Evolutionary conservation across 2,329 filamentous ascomycete species (phyloP), one percentile per base, ranked within the genome.

Genomic region (Cryphonectria naterciae): DNA sequence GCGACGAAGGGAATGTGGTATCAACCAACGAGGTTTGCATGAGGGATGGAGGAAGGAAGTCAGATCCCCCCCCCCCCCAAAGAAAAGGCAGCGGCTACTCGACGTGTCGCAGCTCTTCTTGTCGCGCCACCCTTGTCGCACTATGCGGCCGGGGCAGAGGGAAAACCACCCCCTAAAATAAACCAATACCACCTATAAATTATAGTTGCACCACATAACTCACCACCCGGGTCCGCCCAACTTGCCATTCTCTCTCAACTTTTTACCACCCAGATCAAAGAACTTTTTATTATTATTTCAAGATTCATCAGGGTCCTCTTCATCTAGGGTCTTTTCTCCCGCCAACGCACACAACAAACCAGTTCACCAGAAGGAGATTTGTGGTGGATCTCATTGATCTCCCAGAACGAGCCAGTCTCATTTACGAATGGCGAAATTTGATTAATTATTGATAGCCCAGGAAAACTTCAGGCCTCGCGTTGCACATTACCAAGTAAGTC

Each of bases 101-200:
- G 3, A 32, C n/a, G 17, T 43, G 61, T 46, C 25, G 58, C 58
- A 32, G 19, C 58, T 39, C 19, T 49, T 11, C 22, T 8, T 49
- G 46, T 49, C 46, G 19, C 46, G 46, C 46, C 46, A 49, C 46
- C 58, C 58, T 35, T n/a, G 58, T 64, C 61, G 61, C 61, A 15
- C 41, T 62, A 62, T 62, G 60, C 60, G 37, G 60, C 60, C 35
- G 7, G 5, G 32, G 32, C 32, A 39, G 2, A 39, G 2, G 46
- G 22, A 49, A 49, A 39, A 39, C 37, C 46, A 32, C 32, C 46
- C 46, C 46, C 19, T 22, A 49, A 49, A 49, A 49, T 49, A 49
- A n/a, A 19, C 46, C 7, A 19, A 19, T 8, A 49, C 46, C 46
- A n/a, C 46, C 37, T 39, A 39, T 39, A 39, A 11, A 39, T 39